A percentile compares a stretch with the other conserved stretches of the same genome.
Evolutionary conservation across 2,329 filamentous ascomycete species (phyloP).

Genomic region (Dactylonectria estremocensis): DNA sequence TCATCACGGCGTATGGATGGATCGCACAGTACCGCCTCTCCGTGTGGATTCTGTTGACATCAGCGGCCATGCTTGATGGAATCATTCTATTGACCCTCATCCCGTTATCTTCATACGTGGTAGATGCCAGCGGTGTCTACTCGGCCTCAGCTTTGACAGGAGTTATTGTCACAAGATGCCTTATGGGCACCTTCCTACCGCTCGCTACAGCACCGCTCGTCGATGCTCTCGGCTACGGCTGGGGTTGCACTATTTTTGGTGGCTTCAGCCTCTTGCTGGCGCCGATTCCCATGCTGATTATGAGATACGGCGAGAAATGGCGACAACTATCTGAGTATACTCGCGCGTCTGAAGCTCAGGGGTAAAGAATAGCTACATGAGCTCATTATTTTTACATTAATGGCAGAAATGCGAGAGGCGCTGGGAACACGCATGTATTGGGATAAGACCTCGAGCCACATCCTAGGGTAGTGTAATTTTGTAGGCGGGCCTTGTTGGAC

Average conservation of each 20-base stretch:
- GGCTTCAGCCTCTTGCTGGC: slow-evolving; percentile 59
- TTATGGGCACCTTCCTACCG: slow-evolving; percentile 71
- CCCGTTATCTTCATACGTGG: slow-evolving; percentile 69
- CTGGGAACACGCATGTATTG: background rate
- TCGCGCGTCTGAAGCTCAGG: background rate
- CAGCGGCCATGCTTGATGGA: slow-evolving; percentile 62
- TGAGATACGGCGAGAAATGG: slow-evolving; percentile 67
- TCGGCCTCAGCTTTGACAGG: slow-evolving; percentile 71
- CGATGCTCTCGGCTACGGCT: slow-evolving; percentile 65
- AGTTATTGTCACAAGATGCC: slow-evolving; percentile 68
- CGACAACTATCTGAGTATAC: slow-evolving; percentile 58
- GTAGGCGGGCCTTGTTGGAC: too few relatives aligned
- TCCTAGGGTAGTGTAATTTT: too few relatives aligned
- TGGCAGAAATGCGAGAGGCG: background rate
- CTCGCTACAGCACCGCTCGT: slow-evolving; percentile 65
- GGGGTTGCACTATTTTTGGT: slow-evolving; percentile 64
- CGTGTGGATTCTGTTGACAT: slow-evolving; percentile 59
- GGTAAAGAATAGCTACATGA: background rate
- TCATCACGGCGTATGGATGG: slow-evolving; percentile 67
- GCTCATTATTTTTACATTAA: background rate
- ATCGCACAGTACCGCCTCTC: slow-evolving; percentile 60
- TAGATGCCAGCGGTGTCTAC: slow-evolving; percentile 70
- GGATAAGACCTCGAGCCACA: background rate
- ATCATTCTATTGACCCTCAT: slow-evolving; percentile 63
- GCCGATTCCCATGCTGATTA: slow-evolving; percentile 66